These are phyloP conservation scores for Juglanconis sp. DNA, from an alignment of 2,329 filamentous ascomycete species.

Conservation along the genomic window DNA sequence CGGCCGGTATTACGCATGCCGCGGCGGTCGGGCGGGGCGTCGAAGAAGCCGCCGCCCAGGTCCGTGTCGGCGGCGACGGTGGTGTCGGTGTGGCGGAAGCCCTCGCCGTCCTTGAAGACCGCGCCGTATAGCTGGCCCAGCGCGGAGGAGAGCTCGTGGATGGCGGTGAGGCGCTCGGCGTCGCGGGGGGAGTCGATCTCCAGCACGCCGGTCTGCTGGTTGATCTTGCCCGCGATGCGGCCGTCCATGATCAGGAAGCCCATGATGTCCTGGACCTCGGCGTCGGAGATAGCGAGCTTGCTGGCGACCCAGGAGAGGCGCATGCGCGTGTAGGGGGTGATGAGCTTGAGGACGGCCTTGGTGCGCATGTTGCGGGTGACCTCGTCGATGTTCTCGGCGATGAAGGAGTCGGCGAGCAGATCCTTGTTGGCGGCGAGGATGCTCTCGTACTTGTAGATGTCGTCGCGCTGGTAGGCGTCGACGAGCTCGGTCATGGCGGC, in stretches of 20 bases:
- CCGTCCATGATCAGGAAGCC: slow-evolving; percentile 89
- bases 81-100: slow-evolving; percentile 45
- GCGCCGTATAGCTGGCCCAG: slow-evolving; percentile 67
- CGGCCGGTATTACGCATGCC: not conserved
- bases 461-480: slow-evolving; percentile 92
- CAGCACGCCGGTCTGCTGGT: slow-evolving; percentile 81
- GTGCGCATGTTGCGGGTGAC: slow-evolving; percentile 98
- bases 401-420: slow-evolving; percentile 87
- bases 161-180: slow-evolving; percentile 67
- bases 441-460: slow-evolving; percentile 86
- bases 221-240: slow-evolving; percentile 81
- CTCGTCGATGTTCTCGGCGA: slow-evolving; percentile 98
- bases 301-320: slow-evolving; percentile 82
- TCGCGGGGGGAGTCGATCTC: slow-evolving; percentile 75
- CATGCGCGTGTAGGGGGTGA: slow-evolving; percentile 93
- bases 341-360: slow-evolving; percentile 88
- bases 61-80: slow-evolving; percentile 18
- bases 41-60: slow-evolving; percentile 8
- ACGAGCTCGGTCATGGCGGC: slow-evolving; percentile 96
- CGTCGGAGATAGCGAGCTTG: slow-evolving; percentile 78
- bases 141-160: slow-evolving; percentile 69
- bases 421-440: slow-evolving; percentile 86
- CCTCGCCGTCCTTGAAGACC: slow-evolving; percentile 75
- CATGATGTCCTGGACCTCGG: slow-evolving; percentile 93
- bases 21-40: not conserved